Evolutionary conservation across 164 flowering plant genomes (phyloP).

Genomic region (Aristolochia californica): DNA sequence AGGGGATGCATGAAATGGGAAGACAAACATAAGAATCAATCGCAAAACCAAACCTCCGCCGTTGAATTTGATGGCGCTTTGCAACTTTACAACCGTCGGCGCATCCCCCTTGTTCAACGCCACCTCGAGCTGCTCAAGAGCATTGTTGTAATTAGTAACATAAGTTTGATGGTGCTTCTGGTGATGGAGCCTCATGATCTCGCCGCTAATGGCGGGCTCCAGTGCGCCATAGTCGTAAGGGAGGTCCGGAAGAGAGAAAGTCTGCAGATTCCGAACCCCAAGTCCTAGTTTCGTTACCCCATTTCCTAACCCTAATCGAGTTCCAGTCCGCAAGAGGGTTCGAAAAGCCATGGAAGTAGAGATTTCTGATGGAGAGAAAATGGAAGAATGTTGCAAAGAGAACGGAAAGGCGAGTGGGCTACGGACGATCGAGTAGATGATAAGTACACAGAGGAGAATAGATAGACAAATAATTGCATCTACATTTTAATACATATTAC

Average conservation of each 20-base stretch:
- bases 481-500: too few species aligned
- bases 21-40: background rate
- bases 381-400: too few species aligned
- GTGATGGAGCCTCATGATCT: conserved; percentile 92
- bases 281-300: too few species aligned
- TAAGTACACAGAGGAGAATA: too few species aligned
- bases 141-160: conserved; percentile 78
- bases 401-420: too few species aligned
- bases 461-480: too few species aligned
- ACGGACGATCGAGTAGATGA: too few species aligned
- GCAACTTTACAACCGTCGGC: conserved; percentile 53
- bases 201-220: conserved; percentile 86
- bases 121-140: conserved; percentile 70
- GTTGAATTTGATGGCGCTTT: conserved; percentile 89
- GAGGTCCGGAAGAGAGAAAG: conserved; percentile 80
- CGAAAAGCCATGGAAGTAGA: background rate
- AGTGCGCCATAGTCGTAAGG: conserved; percentile 84
- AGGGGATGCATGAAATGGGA: background rate
- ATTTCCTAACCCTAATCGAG: background rate
- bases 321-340: background rate
- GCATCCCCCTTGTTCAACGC: conserved; percentile 62
- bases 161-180: conserved; percentile 94
- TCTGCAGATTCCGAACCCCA: conserved; percentile 32
- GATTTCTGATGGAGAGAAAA: too few species aligned
- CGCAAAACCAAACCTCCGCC: conserved; percentile 67